These are phyloP conservation scores for Picea engelmannii DNA, from an alignment of 83 land plant species.

Conservation along the genomic window DNA sequence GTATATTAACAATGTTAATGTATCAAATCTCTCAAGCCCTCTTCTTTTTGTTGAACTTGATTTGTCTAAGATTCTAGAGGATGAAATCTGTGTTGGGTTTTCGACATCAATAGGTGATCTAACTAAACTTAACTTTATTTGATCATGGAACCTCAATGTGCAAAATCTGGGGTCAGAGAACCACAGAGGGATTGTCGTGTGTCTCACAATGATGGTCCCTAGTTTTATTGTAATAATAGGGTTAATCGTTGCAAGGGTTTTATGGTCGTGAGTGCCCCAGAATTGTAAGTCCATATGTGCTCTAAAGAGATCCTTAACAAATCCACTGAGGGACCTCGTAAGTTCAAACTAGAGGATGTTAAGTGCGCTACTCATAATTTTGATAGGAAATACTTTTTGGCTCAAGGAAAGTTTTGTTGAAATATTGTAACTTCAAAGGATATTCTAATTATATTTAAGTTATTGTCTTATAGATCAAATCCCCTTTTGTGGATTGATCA, in stretches of 20 bases:
- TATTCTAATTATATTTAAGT: no score
- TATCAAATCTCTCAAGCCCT: conserved; percentile 8
- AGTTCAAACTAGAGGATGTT: conserved; percentile 35
- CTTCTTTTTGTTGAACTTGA: conserved; percentile 23
- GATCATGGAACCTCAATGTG: conserved; percentile 47
- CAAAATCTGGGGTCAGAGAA: conserved; percentile 11
- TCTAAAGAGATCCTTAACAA: conserved; percentile 5
- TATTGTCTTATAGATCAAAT: no score
- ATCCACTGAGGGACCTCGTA: conserved; percentile 27
- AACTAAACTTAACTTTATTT: conserved; percentile 48
- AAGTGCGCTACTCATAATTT: conserved; percentile 32
- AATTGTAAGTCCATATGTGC: background rate
- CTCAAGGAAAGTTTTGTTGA: conserved; percentile 30
- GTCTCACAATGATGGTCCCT: conserved; percentile 12
- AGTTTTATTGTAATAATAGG: background rate
- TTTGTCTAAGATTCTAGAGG: conserved; percentile 15
- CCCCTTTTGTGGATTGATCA: no score
- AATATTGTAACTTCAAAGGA: no score
- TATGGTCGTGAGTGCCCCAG: background rate
- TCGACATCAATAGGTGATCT: conserved; percentile 51
- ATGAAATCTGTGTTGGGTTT: conserved; percentile 54
- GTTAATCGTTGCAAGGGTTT: background rate
- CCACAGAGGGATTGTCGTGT: background rate
- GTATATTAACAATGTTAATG: conserved; percentile 23
- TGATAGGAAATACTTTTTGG: conserved; percentile 30